Percentiles rank a stretch among this genome's conserved stretches.
Evolutionary conservation across 163 green algal genomes (phyloP).

Genomic region (Scenedesmus sp.): DNA sequence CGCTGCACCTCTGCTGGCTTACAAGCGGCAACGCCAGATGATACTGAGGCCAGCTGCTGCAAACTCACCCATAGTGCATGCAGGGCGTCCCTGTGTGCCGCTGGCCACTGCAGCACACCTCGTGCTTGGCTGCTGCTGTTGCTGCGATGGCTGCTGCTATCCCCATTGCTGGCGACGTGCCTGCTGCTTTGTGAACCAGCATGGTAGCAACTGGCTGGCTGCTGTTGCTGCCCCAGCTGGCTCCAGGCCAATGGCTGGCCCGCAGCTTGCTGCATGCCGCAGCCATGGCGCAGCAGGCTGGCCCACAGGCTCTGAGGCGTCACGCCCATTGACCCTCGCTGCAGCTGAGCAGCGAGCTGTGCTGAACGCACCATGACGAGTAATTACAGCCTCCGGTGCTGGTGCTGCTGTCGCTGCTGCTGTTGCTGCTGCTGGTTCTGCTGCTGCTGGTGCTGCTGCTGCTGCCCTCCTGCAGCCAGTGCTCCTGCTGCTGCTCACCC

Average conservation of each 20-base stretch:
- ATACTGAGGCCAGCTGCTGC: not conserved
- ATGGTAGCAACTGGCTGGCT: not conserved
- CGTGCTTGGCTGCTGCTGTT: not conserved
- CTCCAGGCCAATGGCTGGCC: not conserved
- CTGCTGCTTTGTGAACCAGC: not conserved
- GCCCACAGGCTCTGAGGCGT: not conserved
- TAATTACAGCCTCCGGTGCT: not conserved
- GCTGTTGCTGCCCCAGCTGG: not conserved
- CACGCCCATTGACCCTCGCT: not conserved
- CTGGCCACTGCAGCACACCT: not conserved
- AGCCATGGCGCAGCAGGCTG: not conserved
- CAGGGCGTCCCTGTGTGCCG: not conserved
- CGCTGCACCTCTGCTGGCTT: not conserved
- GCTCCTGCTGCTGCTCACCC: not conserved
- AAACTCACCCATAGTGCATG: not conserved
- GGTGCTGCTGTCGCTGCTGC: not conserved
- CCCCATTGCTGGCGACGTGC: not conserved
- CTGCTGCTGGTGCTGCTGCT: constrained; percentile 26
- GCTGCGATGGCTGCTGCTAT: not conserved
- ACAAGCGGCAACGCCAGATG: not conserved
- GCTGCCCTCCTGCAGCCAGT: not conserved
- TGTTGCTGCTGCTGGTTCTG: not conserved
- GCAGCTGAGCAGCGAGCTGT: not conserved
- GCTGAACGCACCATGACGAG: too few species aligned
- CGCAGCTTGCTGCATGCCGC: not conserved